Percentiles rank a stretch among this genome's conserved stretches.
phyloP scores from a whole-genome alignment of 768 basidiomycete species.

The Tulasnella sp. region DNA sequence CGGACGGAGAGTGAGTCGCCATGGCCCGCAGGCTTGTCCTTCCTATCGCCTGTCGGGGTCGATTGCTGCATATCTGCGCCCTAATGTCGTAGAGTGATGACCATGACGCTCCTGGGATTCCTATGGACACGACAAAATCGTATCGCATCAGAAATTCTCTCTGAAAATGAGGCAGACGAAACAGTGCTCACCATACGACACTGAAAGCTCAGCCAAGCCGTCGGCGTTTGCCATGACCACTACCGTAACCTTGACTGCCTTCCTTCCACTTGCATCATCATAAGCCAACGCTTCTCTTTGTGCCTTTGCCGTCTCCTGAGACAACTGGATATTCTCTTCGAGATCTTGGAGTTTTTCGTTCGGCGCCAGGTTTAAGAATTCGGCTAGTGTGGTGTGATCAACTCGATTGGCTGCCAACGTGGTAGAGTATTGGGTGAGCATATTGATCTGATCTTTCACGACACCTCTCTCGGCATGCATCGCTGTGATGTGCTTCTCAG shows the following conservation, averaged over 20 bases:
- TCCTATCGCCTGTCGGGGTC: slow-evolving; percentile 28
- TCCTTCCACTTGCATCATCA: slow-evolving; percentile 12
- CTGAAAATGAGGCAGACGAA: not conserved
- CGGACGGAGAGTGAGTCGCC: slow-evolving; percentile 1
- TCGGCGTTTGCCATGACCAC: slow-evolving; percentile 34
- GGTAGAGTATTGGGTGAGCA: slow-evolving; percentile 2
- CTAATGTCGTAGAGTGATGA: slow-evolving; percentile 48
- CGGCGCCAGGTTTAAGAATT: slow-evolving; percentile 30
- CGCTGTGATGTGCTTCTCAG: not conserved
- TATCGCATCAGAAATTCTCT: not conserved
- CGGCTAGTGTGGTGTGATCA: slow-evolving; percentile 22
- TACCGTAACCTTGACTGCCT: slow-evolving; percentile 30
- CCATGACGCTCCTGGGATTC: slow-evolving; percentile 43
- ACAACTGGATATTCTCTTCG: slow-evolving; percentile 6
- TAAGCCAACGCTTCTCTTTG: slow-evolving; percentile 24
- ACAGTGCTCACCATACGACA: slow-evolving; percentile 42
- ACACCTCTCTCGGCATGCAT: not conserved
- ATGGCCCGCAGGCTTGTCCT: slow-evolving; percentile 28
- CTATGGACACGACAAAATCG: slow-evolving; percentile 19
- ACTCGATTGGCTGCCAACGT: slow-evolving; percentile 29
- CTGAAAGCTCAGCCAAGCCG: slow-evolving; percentile 32
- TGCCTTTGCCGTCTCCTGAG: slow-evolving; percentile 20
- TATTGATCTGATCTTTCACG: not conserved
- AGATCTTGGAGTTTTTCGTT: not conserved
- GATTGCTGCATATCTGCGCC: slow-evolving; percentile 29